Base-by-base conservation (phyloP, 2,329 filamentous ascomycete species). In the Ophiosphaerella narmari region DNA sequence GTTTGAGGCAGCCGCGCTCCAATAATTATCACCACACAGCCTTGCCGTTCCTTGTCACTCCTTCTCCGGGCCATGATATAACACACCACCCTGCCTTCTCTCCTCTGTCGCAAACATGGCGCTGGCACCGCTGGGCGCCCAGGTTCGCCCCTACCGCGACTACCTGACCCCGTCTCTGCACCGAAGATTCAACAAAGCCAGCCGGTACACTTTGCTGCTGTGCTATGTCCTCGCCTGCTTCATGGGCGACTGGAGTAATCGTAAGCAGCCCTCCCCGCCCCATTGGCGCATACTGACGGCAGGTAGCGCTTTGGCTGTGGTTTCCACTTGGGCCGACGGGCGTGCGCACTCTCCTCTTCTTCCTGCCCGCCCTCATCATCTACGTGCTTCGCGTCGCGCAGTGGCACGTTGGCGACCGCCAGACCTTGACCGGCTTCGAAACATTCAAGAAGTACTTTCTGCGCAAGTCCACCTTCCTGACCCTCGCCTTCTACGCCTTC, bases 161-260 rank as follows among this genome's bases (percentile, higher is more conserved):
- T 95, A 95, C 73, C 78, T 97, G 62, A 95, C 93, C 54, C 92
- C 93, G 42, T 87, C 89, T 44, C 79, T 97, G 57, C 93, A 97
- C 74, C 83, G 89, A 65, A 85, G 91, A 65, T 97, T 97, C 75
- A 87, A 88, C 41, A 86, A 86, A 56, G 91, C 90, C 11, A 88
- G 88, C 40, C 81, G 83, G 12, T 77, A 90, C 55, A 79, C 91
- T 12, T 76, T 94, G 8, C 75, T 80, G 40, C 78, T 91, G 48
- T 90, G 90, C 68, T 96, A 94, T 71, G 46, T 83, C 33, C 84
- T 90, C 67, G 83, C 91, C 41, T 75, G 94, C 45, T 72, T 86
- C 48, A 81, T 96, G 57, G 86, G 88, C 14, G 79, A 81, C 79
- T 81, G 82, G 61, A 87, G 87, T 39, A 62, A 56, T 43, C 80